phyloP scores from a whole-genome alignment of 441 rosid genomes.

The Syzygium syzygioides region DNA sequence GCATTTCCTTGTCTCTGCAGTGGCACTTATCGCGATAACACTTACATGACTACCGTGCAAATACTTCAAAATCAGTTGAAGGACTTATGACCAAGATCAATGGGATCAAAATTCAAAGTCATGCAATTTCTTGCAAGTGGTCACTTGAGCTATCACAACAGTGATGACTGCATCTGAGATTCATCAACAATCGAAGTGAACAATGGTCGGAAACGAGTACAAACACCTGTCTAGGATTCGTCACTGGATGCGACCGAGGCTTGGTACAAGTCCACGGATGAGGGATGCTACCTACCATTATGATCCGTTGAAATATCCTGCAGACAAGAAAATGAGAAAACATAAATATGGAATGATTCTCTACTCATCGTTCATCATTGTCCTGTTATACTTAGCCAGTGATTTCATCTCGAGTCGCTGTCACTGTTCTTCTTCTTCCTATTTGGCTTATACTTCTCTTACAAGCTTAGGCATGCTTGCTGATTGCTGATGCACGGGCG shows the following conservation, averaged over 20 bases:
- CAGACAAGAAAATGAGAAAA: neutral
- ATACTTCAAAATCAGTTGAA: neutral
- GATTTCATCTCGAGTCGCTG: neutral
- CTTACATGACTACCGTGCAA: neutral
- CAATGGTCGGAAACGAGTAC: neutral
- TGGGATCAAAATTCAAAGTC: neutral
- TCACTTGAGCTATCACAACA: neutral
- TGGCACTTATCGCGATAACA: accelerated
- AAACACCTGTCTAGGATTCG: neutral
- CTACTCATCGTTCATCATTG: constrained; percentile 1
- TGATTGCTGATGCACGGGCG: constrained; percentile 40
- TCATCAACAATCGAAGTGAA: neutral
- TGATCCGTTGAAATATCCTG: neutral
- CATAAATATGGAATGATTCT: neutral
- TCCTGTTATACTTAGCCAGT: accelerated
- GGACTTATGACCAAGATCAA: neutral
- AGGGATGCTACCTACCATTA: neutral
- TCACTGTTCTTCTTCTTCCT: constrained; percentile 50
- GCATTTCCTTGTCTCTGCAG: neutral
- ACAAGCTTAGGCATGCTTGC: constrained; percentile 52
- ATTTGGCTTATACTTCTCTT: constrained; percentile 25
- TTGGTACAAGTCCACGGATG: neutral
- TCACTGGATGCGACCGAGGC: neutral
- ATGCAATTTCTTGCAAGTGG: neutral
- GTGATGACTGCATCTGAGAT: neutral